Conservation (phyloP, 495 filamentous ascomycete species). For the Penicillium bovifimosum region DNA sequence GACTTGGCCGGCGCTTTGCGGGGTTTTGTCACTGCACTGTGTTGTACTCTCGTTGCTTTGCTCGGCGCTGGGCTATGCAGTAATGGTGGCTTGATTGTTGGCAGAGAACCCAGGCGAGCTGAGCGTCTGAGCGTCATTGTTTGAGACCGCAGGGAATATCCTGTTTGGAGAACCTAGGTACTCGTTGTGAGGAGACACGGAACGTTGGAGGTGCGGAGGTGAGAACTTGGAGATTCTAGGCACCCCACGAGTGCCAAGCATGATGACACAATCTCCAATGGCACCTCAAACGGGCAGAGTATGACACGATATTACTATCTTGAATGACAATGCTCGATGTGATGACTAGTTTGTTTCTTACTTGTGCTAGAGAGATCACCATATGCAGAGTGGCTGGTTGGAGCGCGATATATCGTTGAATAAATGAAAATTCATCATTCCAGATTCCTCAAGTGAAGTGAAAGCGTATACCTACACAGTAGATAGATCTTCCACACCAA, state of each 20-base stretch:
- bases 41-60: slow-evolving; percentile 21
- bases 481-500: no score
- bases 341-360: not conserved
- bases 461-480: no score
- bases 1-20: slow-evolving; percentile 22
- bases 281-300: not conserved
- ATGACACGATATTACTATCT: not conserved
- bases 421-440: no score
- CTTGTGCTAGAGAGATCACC: not conserved
- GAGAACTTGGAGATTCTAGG: not conserved
- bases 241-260: not conserved
- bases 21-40: slow-evolving; percentile 29
- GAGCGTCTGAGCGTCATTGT: slow-evolving; percentile 56
- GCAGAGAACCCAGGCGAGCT: slow-evolving; percentile 47
- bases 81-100: slow-evolving; percentile 29
- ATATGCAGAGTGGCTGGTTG: no score
- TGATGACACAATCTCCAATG: not conserved
- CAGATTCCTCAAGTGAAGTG: no score
- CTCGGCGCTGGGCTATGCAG: slow-evolving; percentile 26
- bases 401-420: no score
- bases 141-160: not conserved
- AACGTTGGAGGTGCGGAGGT: not conserved
- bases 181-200: not conserved
- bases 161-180: not conserved
- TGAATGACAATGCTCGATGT: not conserved